Conservation (phyloP, 2,329 filamentous ascomycete species). For the Celoporthe dispersa region DNA sequence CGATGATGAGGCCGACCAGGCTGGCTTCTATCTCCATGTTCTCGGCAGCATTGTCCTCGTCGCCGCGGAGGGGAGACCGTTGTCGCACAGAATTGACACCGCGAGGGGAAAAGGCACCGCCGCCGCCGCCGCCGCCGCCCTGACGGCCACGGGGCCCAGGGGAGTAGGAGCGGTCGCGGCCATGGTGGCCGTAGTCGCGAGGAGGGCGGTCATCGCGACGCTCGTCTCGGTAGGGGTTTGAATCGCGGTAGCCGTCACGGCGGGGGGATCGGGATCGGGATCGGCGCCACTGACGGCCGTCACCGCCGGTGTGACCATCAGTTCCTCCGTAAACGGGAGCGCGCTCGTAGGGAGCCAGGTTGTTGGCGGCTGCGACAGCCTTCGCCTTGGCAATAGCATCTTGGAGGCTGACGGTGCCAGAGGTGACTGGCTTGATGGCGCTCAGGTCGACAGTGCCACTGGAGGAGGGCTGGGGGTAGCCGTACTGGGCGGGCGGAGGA, state of each 20-base stretch:
- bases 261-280: slow-evolving; percentile 75
- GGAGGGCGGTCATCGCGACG: slow-evolving; percentile 68
- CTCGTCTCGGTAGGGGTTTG: slow-evolving; percentile 86
- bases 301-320: slow-evolving; percentile 41
- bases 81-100: slow-evolving; percentile 56
- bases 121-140: slow-evolving; percentile 46
- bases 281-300: slow-evolving; percentile 62
- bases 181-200: slow-evolving; percentile 63
- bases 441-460: slow-evolving; percentile 82
- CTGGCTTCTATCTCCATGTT: slow-evolving; percentile 85
- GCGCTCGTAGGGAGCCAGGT: slow-evolving; percentile 67
- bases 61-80: slow-evolving; percentile 60
- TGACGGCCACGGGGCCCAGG: slow-evolving; percentile 58
- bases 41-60: slow-evolving; percentile 71
- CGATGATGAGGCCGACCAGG: slow-evolving; percentile 88
- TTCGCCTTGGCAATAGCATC: slow-evolving; percentile 86
- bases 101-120: slow-evolving; percentile 63
- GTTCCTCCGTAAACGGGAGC: slow-evolving; percentile 49
- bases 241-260: slow-evolving; percentile 74
- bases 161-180: slow-evolving; percentile 71
- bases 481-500: slow-evolving; percentile 31
- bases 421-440: slow-evolving; percentile 76
- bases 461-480: slow-evolving; percentile 66
- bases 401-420: slow-evolving; percentile 80
- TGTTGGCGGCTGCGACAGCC: slow-evolving; percentile 80